Base-by-base conservation (phyloP, 2,329 filamentous ascomycete genomes). In the Penicillium griseofulvum region DNA sequence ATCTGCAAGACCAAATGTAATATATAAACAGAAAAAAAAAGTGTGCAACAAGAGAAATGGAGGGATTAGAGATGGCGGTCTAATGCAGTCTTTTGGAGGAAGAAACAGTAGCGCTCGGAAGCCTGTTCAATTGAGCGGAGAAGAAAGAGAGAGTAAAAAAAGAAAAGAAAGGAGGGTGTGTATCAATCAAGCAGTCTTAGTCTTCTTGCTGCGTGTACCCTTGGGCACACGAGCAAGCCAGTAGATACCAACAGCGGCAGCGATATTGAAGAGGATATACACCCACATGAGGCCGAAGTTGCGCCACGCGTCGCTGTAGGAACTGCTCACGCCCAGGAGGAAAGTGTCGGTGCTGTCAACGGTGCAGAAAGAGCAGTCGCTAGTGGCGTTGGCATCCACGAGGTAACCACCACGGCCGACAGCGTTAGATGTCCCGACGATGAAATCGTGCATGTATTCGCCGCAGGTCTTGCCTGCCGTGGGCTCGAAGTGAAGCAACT, bases 241-340 rank as follows among this genome's bases (percentile, higher is more conserved):
- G 71, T 90, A 90, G 1, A 86, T 71, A 11, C 78, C 59, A 2
- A 88, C 74, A 0, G 86, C 85, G 2, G 80, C 74, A 37, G 72
- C 71, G 37, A 88, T 79, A 63, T 90, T 88, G 70, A 89, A 87
- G 0, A 74, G 56, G 37, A 90, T 80, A 62, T 82, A 90, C 0
- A 77, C 84, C 82, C 85, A 90, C 65, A 90, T 75, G 38, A 90
- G 77, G 1, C 87, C 88, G 55, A 85, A 89, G 66, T 90, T 88
- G 54, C 87, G 78, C 87, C 87, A 90, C n/a, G 69, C 72, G 28
- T 83, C 71, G 0, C 63, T 58, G 64, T 74, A 83, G 54, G 70
- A 69, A 48, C 80, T 79, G 17, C 65, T 69, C 5, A 76, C 70
- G 1, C 58, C 46, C 0, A 67, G 66, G 41, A 85, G 68, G 69